Percentiles rank a stretch among this genome's conserved stretches.
These are phyloP conservation scores for Zychaea mexicana DNA, from an alignment of 371 early-diverging fungal species.

Conservation along the genomic window DNA sequence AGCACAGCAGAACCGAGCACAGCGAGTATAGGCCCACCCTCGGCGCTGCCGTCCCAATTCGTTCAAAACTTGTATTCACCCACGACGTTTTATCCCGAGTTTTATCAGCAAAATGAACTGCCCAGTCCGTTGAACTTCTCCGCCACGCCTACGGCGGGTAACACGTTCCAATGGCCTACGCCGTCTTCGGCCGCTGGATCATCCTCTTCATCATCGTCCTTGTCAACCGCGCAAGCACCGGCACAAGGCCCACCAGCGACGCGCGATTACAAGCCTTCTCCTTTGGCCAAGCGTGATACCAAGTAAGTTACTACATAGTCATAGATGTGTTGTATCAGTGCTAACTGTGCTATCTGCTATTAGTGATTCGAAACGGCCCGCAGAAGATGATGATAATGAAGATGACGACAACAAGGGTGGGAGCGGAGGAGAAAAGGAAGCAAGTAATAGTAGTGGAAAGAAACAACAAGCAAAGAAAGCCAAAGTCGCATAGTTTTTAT, in stretches of 20 bases:
- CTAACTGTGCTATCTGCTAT: background rate
- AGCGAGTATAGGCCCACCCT: slow-evolving; percentile 34
- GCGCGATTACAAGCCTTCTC: slow-evolving; percentile 10
- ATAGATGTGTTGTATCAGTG: background rate
- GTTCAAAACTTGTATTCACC: slow-evolving; percentile 80
- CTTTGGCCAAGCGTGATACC: slow-evolving; percentile 4
- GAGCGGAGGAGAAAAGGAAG: background rate
- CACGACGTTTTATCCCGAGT: slow-evolving; percentile 75
- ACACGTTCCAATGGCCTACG: slow-evolving; percentile 68
- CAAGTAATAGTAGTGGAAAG: background rate
- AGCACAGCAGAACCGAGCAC: slow-evolving; percentile 8
- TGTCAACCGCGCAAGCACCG: background rate
- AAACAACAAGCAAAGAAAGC: background rate
- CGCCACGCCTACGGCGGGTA: slow-evolving; percentile 57
- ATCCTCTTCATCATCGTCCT: background rate
- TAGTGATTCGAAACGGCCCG: background rate
- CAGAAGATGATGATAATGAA: background rate
- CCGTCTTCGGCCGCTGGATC: slow-evolving; percentile 7
- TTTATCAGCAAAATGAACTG: slow-evolving; percentile 68
- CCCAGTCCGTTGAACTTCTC: slow-evolving; percentile 69
- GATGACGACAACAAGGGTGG: background rate
- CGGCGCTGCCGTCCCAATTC: slow-evolving; percentile 72
- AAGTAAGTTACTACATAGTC: background rate
- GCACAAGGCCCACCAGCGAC: background rate
- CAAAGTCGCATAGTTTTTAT: background rate